Percentiles rank a stretch among this genome's conserved stretches.
Evolutionary conservation across 345 rosid species (phyloP).

Genomic region (Eutrema yunnanense): DNA sequence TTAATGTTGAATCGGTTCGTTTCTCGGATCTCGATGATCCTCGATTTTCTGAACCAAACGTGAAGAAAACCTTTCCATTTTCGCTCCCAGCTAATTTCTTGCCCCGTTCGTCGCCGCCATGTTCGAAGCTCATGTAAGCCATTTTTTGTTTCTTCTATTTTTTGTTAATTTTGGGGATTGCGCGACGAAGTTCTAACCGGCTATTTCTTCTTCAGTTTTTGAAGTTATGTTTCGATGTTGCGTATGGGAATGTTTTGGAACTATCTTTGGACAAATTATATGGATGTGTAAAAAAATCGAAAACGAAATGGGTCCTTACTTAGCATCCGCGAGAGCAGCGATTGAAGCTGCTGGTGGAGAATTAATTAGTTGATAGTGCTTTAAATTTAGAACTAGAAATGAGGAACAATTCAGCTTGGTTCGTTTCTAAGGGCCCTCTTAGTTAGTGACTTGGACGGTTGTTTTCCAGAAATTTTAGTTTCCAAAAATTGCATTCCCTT

Average conservation of each 20-base stretch:
- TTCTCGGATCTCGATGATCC: conserved; percentile 36
- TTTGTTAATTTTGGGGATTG: conserved; percentile 4
- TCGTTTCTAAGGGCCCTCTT: not conserved
- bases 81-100: conserved; percentile 9
- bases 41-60: conserved; percentile 25
- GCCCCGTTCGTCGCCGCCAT: conserved; percentile 40
- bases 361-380: not conserved
- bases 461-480: not conserved
- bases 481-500: not conserved
- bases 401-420: not conserved
- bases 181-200: not conserved
- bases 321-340: not conserved
- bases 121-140: conserved; percentile 91
- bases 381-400: not conserved
- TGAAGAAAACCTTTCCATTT: conserved; percentile 12
- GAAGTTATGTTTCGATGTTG: not conserved
- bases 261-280: not conserved
- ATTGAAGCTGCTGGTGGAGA: conserved; percentile 1
- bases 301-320: not conserved
- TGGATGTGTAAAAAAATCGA: not conserved
- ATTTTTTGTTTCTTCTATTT: not conserved
- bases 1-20: conserved; percentile 23
- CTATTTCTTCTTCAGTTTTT: not conserved
- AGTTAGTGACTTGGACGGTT: not conserved
- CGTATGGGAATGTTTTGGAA: not conserved